Conservation (phyloP, 2,329 filamentous ascomycete species). For the Phoma sp. region DNA sequence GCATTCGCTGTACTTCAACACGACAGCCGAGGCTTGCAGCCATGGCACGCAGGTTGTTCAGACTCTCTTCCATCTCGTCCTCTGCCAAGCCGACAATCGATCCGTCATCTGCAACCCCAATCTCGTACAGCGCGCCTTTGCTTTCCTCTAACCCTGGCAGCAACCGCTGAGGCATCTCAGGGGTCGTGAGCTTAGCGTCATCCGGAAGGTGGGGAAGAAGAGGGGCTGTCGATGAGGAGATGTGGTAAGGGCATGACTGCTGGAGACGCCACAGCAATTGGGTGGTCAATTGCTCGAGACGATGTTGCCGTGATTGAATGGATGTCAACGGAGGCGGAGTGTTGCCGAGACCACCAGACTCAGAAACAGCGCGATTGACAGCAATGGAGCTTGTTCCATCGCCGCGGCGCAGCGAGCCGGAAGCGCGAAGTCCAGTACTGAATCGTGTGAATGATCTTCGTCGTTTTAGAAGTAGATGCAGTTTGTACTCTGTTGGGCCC, state of each 20-base stretch:
- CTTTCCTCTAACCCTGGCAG: slow-evolving; percentile 87
- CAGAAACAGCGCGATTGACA: slow-evolving; percentile 40
- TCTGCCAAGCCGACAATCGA: slow-evolving; percentile 85
- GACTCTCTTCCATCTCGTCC: slow-evolving; percentile 91
- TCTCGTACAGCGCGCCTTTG: slow-evolving; percentile 91
- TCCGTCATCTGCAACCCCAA: slow-evolving; percentile 94
- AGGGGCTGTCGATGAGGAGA: slow-evolving; percentile 76
- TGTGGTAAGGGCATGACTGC: slow-evolving; percentile 91
- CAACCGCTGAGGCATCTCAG: slow-evolving; percentile 61
- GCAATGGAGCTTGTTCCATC: slow-evolving; percentile 39
- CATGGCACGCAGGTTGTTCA: slow-evolving; percentile 86
- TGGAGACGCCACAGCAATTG: slow-evolving; percentile 94
- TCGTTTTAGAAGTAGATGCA: slow-evolving; percentile 84
- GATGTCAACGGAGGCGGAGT: slow-evolving; percentile 58
- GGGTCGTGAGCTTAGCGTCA: slow-evolving; percentile 66
- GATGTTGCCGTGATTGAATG: slow-evolving; percentile 77
- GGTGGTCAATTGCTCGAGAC: slow-evolving; percentile 90
- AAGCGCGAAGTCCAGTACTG: slow-evolving; percentile 67
- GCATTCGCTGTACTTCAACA: slow-evolving; percentile 80
- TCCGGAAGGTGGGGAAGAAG: slow-evolving; percentile 79
- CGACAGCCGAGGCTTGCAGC: slow-evolving; percentile 88
- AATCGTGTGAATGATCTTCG: slow-evolving; percentile 76
- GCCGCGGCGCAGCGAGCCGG: slow-evolving; percentile 59
- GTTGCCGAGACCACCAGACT: slow-evolving; percentile 34
- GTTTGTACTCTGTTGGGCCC: slow-evolving; percentile 94